Evolutionary conservation across 306 rosid species (phyloP).

Genomic region (Cucumis sativus): DNA sequence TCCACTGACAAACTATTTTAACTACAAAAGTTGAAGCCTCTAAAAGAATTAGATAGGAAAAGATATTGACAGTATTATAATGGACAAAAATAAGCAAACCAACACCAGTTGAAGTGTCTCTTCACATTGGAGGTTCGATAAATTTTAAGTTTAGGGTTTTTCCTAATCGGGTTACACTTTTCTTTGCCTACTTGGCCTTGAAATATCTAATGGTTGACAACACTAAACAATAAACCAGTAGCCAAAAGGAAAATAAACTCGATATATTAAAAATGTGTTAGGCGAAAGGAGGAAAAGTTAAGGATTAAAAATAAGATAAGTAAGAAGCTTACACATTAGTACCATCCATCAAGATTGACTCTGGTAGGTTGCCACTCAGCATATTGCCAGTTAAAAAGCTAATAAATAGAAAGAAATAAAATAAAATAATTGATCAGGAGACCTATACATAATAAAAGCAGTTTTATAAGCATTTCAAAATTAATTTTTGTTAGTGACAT

Average conservation of each 20-base stretch:
- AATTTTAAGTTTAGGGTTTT: neutral
- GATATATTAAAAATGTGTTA: neutral
- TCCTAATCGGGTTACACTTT: neutral
- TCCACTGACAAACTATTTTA: neutral
- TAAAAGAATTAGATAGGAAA: neutral
- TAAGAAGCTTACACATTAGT: conserved; percentile 50
- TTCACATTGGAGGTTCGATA: neutral
- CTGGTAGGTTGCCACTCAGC: conserved; percentile 56
- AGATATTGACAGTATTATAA: neutral
- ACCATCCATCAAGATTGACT: conserved; percentile 54
- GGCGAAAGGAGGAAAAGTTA: neutral
- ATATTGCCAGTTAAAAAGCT: conserved; percentile 66
- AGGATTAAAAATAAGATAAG: neutral
- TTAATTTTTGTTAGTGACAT: neutral
- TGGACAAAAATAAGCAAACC: neutral
- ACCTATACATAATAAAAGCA: neutral
- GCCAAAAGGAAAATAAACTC: neutral
- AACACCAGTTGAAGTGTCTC: neutral
- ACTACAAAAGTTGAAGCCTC: neutral
- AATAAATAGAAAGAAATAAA: conserved; percentile 3
- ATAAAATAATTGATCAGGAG: conserved; percentile 7
- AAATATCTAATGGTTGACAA: neutral
- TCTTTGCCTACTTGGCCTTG: neutral
- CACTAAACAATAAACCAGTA: neutral
- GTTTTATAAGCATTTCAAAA: neutral